phyloP scores from a whole-genome alignment of 345 rosid species.

The Dimocarpus longan region DNA sequence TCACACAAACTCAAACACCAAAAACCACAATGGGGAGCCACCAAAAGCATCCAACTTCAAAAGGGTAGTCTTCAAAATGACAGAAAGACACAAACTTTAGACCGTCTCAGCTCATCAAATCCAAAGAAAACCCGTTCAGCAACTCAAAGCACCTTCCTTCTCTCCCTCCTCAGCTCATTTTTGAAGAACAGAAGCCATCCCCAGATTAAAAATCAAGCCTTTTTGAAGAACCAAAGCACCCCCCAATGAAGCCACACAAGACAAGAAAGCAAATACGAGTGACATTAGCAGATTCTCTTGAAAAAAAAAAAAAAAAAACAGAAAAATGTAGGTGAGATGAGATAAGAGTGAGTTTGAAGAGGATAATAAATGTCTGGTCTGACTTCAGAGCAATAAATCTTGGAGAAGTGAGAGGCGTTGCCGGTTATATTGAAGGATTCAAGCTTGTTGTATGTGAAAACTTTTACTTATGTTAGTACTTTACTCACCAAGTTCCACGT shows the following conservation, averaged over 20 bases:
- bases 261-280: slow-evolving; percentile 20
- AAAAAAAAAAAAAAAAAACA: neutral
- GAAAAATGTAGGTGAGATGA: slow-evolving; percentile 12
- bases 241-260: neutral
- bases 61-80: slow-evolving; percentile 29
- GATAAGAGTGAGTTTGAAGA: neutral
- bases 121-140: slow-evolving; percentile 7
- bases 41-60: slow-evolving; percentile 19
- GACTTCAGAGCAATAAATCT: slow-evolving; percentile 33
- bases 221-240: neutral
- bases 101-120: slow-evolving; percentile 5
- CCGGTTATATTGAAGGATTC: slow-evolving; percentile 17
- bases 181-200: neutral
- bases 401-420: slow-evolving; percentile 7
- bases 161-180: neutral
- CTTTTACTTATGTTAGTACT: neutral
- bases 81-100: slow-evolving; percentile 24
- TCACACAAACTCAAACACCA: slow-evolving; percentile 9
- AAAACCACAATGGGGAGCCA: slow-evolving; percentile 20
- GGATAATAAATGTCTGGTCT: slow-evolving; percentile 27
- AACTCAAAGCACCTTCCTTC: slow-evolving; percentile 27
- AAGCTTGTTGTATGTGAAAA: slow-evolving; percentile 22
- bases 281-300: slow-evolving; percentile 26
- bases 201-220: neutral
- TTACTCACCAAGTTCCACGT: slow-evolving; percentile 21